These are phyloP conservation scores for Talaromyces sp. DNA, from an alignment of 2,329 filamentous ascomycete genomes.

Conservation along the genomic window DNA sequence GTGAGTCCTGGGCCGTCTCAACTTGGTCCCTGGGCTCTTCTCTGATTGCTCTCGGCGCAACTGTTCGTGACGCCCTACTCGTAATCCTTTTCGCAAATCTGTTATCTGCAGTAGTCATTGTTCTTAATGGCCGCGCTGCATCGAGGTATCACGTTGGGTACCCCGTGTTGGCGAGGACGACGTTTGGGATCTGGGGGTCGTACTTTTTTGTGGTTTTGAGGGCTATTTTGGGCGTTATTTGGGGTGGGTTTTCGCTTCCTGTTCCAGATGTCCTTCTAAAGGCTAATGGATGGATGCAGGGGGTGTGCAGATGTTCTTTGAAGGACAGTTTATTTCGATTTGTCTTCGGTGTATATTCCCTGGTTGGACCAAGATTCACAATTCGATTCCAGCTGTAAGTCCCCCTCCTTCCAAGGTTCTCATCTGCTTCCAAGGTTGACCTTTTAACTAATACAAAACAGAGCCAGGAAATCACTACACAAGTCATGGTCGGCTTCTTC, in stretches of 20 bases:
- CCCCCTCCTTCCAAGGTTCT: background rate
- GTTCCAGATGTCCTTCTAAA: background rate
- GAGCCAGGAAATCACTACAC: constrained; percentile 23
- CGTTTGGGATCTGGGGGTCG: constrained; percentile 19
- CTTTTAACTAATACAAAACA: background rate
- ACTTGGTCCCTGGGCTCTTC: constrained; percentile 22
- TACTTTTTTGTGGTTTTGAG: constrained; percentile 20
- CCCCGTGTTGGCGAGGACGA: constrained; percentile 18
- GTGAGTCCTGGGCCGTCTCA: constrained; percentile 22
- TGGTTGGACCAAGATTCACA: constrained; percentile 21
- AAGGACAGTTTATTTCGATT: constrained; percentile 23
- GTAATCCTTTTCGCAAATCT: constrained; percentile 22
- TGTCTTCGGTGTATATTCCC: constrained; percentile 25
- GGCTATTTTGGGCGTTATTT: constrained; percentile 18
- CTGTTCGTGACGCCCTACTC: constrained; percentile 19
- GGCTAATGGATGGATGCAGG: constrained; percentile 8
- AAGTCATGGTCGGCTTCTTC: constrained; percentile 23
- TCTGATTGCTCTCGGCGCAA: constrained; percentile 20
- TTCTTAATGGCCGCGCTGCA: constrained; percentile 19
- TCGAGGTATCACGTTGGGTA: constrained; percentile 20
- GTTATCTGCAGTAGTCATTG: constrained; percentile 20
- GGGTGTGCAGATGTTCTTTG: constrained; percentile 21
- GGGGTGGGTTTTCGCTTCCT: constrained; percentile 14
- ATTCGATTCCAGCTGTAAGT: constrained; percentile 21
- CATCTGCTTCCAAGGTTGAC: too few species aligned